Evolutionary conservation across 2,329 filamentous ascomycete genomes (phyloP).

Genomic region (Lachnellula subtilissima): DNA sequence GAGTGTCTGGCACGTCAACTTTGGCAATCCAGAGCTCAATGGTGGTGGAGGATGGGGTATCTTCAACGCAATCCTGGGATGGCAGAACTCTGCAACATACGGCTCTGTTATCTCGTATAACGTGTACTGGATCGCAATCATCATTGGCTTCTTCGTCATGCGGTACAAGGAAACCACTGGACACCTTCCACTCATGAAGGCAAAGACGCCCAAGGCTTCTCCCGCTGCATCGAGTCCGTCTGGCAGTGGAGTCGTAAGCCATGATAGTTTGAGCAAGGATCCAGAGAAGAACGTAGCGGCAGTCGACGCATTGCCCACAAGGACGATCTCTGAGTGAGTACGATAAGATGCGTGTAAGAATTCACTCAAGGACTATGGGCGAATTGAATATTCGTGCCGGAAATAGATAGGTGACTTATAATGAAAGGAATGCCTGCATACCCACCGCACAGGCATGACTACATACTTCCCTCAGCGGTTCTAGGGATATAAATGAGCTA

Average conservation of each 20-base stretch:
- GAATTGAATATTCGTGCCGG: neutral
- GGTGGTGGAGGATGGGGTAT: slow-evolving; percentile 79
- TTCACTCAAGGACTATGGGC: neutral
- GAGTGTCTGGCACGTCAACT: slow-evolving; percentile 82
- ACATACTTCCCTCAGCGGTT: no score
- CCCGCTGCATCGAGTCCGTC: neutral
- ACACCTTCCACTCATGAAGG: slow-evolving; percentile 36
- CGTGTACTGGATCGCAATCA: slow-evolving; percentile 75
- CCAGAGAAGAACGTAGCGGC: slow-evolving; percentile 5
- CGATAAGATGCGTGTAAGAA: neutral
- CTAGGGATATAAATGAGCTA: neutral
- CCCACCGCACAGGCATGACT: neutral
- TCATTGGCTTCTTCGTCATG: slow-evolving; percentile 58
- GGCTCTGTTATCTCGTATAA: slow-evolving; percentile 86
- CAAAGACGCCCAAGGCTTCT: slow-evolving; percentile 1
- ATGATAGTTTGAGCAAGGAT: neutral
- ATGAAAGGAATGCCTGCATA: neutral
- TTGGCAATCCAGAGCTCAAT: slow-evolving; percentile 69
- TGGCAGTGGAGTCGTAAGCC: slow-evolving; percentile 3
- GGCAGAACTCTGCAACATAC: slow-evolving; percentile 84
- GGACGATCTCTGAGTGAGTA: slow-evolving; percentile 10
- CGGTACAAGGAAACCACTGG: slow-evolving; percentile 60
- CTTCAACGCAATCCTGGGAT: slow-evolving; percentile 81
- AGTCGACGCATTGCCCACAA: slow-evolving; percentile 5
- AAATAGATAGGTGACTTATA: neutral